Evolutionary conservation across 441 rosid genomes (phyloP), one percentile per base, ranked within the genome.

Genomic region (Populus trichocarpa): DNA sequence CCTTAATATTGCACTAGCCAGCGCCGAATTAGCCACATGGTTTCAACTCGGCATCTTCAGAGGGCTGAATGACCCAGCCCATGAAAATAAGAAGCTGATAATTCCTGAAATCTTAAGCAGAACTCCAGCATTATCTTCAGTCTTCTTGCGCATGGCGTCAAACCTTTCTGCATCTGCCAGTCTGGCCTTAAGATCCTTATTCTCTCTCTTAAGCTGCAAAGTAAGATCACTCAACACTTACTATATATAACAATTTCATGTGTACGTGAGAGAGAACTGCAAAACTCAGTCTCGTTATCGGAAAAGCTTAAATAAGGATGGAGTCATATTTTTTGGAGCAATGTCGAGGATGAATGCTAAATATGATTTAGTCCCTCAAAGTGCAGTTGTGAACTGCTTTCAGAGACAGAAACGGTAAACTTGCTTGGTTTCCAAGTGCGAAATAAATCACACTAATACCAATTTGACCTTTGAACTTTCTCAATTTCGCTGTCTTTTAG

Each of bases 171-270:
- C 79, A 73, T 76, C 80, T 61, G 77, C 85, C 42, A 86, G 12
- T 84, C 84, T 85, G 53, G 75, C 83, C 83, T 83, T 81, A 16
- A 88, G 86, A 81, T 70, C 82, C 64, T 80, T 82, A 81, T 86
- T 92, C 85, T 88, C 88, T 50, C 66, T 30, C 80, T 75, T 80
- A 76, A 91, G 88, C 96, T 92, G 85, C 82, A 85, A 76, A 75
- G 16, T 75, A 28, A 69, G 3, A 67, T 46, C 14, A 28, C 38
- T 36, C 32, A 3, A 8, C 36, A 35, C 36, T 30, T 38, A 22
- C 32, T 30, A 30, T 30, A 30, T 30, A 30, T 30, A 30, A 30
- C 32, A 30, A 30, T 30, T 30, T 30, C 32, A 30, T 30, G 32
- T 30, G 32, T 30, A 30, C 32, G 32, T 30, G 32, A 30, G 32